A percentile compares a stretch with the other conserved stretches of the same genome.
phyloP scores from a whole-genome alignment of 768 basidiomycete species.

The Polyporus arcularius region DNA sequence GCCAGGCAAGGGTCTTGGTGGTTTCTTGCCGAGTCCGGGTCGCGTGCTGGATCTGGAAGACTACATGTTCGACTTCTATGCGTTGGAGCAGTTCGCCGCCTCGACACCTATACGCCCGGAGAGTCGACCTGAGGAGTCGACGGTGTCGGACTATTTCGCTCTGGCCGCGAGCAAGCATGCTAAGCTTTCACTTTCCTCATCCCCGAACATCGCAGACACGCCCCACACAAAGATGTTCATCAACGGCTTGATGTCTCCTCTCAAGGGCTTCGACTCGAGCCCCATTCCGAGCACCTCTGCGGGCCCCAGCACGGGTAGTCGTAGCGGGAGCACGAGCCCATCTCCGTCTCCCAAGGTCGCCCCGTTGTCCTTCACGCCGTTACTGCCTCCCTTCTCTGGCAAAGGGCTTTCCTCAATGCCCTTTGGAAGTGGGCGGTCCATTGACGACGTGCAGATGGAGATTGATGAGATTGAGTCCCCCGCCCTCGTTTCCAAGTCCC shows the following conservation, averaged over 20 bases:
- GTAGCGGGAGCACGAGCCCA: conserved; percentile 3
- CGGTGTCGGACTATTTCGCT: neutral
- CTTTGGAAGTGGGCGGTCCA: neutral
- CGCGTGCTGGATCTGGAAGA: conserved; percentile 20
- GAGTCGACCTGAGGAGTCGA: neutral
- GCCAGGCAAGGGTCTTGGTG: conserved; percentile 17
- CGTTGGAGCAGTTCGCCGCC: no score
- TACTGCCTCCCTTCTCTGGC: neutral
- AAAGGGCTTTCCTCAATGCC: neutral
- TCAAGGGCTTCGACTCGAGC: neutral
- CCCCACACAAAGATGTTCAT: conserved; percentile 5
- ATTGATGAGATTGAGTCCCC: neutral
- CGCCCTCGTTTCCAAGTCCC: neutral
- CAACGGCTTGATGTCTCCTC: neutral
- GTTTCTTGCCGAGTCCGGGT: conserved; percentile 19
- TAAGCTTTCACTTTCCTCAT: neutral
- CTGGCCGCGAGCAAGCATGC: neutral
- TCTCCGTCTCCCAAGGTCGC: neutral
- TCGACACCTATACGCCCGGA: no score
- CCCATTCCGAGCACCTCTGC: conserved; percentile 2
- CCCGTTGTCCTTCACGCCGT: neutral
- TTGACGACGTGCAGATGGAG: neutral
- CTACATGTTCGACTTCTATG: conserved; percentile 4
- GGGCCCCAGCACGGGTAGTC: conserved; percentile 2
- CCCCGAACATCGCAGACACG: neutral